phyloP scores from a whole-genome alignment of 768 basidiomycete genomes.

The Chiua virens region DNA sequence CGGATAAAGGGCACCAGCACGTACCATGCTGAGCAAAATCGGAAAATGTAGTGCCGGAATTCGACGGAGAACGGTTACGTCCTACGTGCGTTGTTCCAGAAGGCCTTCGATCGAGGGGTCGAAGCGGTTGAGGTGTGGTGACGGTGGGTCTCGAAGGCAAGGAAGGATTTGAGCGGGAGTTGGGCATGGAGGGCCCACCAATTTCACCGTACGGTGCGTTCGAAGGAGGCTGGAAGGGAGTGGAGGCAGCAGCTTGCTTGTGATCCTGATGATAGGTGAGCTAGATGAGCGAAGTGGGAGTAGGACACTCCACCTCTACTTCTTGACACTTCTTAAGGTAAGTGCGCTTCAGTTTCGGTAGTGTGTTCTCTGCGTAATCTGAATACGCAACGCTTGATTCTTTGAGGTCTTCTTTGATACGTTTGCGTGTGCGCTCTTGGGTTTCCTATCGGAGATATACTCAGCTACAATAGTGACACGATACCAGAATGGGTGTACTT shows the following conservation, averaged over 20 bases:
- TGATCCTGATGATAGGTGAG: constrained; percentile 53
- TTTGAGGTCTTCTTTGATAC: constrained; percentile 89
- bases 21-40: constrained; percentile 84
- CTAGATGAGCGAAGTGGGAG: constrained; percentile 1
- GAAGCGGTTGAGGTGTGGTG: constrained; percentile 70
- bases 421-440: constrained; percentile 88
- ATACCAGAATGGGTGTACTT: constrained; percentile 42
- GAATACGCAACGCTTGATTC: constrained; percentile 72
- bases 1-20: neutral
- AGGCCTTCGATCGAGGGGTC: constrained; percentile 73
- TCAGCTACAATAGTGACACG: neutral
- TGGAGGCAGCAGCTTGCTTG: constrained; percentile 45
- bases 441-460: constrained; percentile 56
- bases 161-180: constrained; percentile 46
- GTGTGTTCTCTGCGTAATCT: constrained; percentile 76
- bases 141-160: constrained; percentile 53
- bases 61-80: constrained; percentile 77
- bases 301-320: constrained; percentile 61
- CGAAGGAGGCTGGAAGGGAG: constrained; percentile 27
- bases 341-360: constrained; percentile 76
- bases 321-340: constrained; percentile 87
- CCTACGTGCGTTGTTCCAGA: constrained; percentile 54
- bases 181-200: constrained; percentile 29
- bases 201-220: constrained; percentile 36
- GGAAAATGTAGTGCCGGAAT: constrained; percentile 76